Evolutionary conservation across 257 asterid species (phyloP).

Genomic region (Linderniella brevidens): DNA sequence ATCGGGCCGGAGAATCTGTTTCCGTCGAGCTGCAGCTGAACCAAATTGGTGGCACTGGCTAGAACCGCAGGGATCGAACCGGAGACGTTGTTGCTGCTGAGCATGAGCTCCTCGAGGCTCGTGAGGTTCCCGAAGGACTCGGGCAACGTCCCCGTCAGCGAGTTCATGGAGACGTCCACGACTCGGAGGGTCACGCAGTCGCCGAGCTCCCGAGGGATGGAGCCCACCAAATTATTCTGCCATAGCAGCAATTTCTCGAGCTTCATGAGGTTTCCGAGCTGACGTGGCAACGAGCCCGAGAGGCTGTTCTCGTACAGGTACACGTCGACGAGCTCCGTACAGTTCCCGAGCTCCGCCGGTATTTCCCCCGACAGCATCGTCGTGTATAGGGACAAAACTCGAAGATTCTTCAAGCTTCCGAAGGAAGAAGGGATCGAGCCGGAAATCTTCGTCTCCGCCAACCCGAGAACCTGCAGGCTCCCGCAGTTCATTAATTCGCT

Average conservation of each 20-base stretch:
- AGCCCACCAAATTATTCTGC: slow-evolving; percentile 48
- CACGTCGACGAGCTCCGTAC: slow-evolving; percentile 46
- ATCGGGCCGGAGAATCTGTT: slow-evolving; percentile 45
- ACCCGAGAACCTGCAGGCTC: slow-evolving; percentile 37
- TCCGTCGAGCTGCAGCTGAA: slow-evolving; percentile 47
- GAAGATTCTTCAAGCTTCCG: slow-evolving; percentile 36
- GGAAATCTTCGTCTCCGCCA: slow-evolving; percentile 57
- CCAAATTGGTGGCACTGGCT: slow-evolving; percentile 33
- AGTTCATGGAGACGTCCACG: slow-evolving; percentile 44
- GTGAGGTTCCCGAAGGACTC: slow-evolving; percentile 41
- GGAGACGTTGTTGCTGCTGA: slow-evolving; percentile 52
- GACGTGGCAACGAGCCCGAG: slow-evolving; percentile 43
- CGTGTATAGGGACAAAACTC: slow-evolving; percentile 44
- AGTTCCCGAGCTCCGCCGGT: slow-evolving; percentile 47
- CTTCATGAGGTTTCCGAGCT: slow-evolving; percentile 50
- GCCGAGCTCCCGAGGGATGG: slow-evolving; percentile 45
- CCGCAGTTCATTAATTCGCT: slow-evolving; percentile 37
- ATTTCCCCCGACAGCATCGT: slow-evolving; percentile 60
- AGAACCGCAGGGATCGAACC: slow-evolving; percentile 54
- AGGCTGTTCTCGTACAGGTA: slow-evolving; percentile 45
- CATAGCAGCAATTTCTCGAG: slow-evolving; percentile 48
- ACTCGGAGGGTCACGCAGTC: slow-evolving; percentile 29
- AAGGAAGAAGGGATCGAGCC: slow-evolving; percentile 43
- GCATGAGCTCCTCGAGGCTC: slow-evolving; percentile 42
- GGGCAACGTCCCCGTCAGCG: slow-evolving; percentile 36